Conservation (phyloP, 805 yeast genomes). For the Kurtzmaniella fragi region DNA sequence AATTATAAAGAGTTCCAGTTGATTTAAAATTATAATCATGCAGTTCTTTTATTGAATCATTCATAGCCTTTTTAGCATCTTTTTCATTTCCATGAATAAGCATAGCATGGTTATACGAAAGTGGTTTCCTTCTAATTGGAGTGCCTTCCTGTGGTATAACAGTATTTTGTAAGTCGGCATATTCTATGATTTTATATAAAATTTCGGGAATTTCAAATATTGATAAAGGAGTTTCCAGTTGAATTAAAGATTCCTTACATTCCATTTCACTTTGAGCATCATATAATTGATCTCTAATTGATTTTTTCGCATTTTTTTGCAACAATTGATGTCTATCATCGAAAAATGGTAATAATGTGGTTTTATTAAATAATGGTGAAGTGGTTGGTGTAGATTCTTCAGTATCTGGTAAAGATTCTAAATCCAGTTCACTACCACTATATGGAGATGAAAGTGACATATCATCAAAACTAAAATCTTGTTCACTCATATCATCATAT, state of each 20-base stretch:
- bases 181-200: conserved; percentile 51
- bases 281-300: not conserved
- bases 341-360: not conserved
- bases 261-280: not conserved
- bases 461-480: conserved; percentile 1
- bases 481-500: conserved; percentile 1
- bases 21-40: conserved; percentile 6
- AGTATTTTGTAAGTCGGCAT: conserved; percentile 50
- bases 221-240: conserved; percentile 11
- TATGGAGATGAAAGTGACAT: not conserved
- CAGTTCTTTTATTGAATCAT: conserved; percentile 10
- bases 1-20: conserved; percentile 44
- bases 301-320: not conserved
- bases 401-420: conserved; percentile 2
- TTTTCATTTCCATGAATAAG: conserved; percentile 55
- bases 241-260: not conserved
- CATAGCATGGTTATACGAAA: conserved; percentile 63
- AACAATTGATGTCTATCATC: not conserved
- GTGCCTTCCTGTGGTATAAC: conserved; percentile 57
- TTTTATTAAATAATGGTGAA: conserved; percentile 1
- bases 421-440: conserved; percentile 1
- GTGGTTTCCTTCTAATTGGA: conserved; percentile 63
- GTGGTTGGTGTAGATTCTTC: conserved; percentile 3
- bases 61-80: conserved; percentile 44
- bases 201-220: conserved; percentile 79